Conservation (phyloP, 306 rosid genomes). For the Trichosanthes cucumerina region DNA sequence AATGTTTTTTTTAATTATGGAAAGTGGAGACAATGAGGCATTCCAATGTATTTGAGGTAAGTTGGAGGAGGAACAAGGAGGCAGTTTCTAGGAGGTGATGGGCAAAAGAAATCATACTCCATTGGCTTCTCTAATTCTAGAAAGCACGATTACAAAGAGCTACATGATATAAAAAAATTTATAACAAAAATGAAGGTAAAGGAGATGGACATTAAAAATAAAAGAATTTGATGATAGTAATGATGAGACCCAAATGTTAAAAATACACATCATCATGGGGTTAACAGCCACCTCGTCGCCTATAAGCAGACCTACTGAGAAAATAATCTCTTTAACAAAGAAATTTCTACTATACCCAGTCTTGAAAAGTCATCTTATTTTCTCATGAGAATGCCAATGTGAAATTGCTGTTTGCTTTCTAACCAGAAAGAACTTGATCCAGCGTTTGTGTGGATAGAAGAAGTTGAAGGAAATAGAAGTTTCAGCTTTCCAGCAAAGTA, state of each 20-base stretch:
- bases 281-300: slow-evolving; percentile 2
- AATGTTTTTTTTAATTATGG: background rate
- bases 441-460: background rate
- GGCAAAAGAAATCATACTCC: background rate
- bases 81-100: background rate
- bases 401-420: background rate
- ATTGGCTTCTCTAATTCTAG: background rate
- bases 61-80: background rate
- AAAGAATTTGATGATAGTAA: slow-evolving; percentile 3
- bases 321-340: background rate
- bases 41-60: slow-evolving; percentile 1
- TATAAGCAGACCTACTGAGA: background rate
- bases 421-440: background rate
- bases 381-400: background rate
- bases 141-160: background rate
- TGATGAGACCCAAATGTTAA: slow-evolving; percentile 10
- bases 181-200: background rate
- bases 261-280: slow-evolving; percentile 6
- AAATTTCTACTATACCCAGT: background rate
- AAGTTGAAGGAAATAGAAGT: background rate
- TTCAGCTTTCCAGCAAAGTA: background rate
- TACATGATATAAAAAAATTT: background rate
- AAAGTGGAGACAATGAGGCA: background rate
- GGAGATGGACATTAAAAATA: background rate
- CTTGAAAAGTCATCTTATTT: background rate